phyloP scores from a whole-genome alignment of 805 yeast genomes.

The Saccharomycopsis fodiens region DNA sequence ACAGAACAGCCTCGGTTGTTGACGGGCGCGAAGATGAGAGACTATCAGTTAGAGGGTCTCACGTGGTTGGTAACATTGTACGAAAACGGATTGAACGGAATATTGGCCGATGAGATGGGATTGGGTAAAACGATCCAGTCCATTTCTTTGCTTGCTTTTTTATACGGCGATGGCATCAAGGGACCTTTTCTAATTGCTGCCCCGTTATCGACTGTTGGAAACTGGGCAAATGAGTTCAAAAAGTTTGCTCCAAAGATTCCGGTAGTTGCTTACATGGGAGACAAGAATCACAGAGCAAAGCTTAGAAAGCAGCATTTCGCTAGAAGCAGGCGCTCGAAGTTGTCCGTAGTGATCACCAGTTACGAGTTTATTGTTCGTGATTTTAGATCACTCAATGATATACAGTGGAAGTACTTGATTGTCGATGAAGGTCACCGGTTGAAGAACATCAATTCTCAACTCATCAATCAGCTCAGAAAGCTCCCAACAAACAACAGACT shows the following conservation, averaged over 20 bases:
- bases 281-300: conserved; percentile 45
- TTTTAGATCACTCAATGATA: conserved; percentile 40
- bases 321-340: conserved; percentile 31
- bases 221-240: conserved; percentile 72
- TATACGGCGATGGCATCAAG: conserved; percentile 66
- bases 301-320: conserved; percentile 30
- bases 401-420: conserved; percentile 73
- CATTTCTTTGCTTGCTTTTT: conserved; percentile 66
- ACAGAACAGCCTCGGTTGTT: conserved; percentile 47
- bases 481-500: conserved; percentile 63
- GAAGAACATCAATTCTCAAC: conserved; percentile 73
- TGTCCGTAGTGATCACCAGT: conserved; percentile 60
- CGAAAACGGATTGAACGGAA: conserved; percentile 92
- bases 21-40: conserved; percentile 58
- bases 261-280: conserved; percentile 58
- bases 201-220: conserved; percentile 77
- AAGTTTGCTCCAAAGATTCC: conserved; percentile 67
- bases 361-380: conserved; percentile 78
- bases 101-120: conserved; percentile 97
- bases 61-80: conserved; percentile 85
- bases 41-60: conserved; percentile 82
- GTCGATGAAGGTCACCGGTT: conserved; percentile 96
- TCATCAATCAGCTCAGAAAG: conserved; percentile 64
- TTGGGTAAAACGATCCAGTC: conserved; percentile 90
- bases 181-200: conserved; percentile 79